These are phyloP conservation scores for Tylopilus orsonianus DNA, from an alignment of 1,284 basidiomycete species.

Conservation along the genomic window DNA sequence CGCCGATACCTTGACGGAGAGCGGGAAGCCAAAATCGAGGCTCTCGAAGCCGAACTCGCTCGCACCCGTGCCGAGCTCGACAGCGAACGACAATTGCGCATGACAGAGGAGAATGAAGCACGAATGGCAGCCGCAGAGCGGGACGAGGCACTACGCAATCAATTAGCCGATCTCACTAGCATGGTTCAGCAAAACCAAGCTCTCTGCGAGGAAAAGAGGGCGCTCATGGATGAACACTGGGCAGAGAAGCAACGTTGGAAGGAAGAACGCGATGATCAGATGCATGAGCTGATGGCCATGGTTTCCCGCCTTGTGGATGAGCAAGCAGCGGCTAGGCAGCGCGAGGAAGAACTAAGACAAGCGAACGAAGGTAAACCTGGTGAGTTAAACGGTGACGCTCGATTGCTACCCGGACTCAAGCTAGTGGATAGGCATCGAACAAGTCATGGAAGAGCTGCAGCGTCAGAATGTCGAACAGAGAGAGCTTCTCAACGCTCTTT, in stretches of 20 bases:
- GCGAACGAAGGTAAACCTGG: constrained; percentile 51
- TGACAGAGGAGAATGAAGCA: constrained; percentile 58
- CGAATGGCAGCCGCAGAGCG: constrained; percentile 55
- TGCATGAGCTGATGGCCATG: constrained; percentile 55
- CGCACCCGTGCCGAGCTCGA: constrained; percentile 53
- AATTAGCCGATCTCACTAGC: constrained; percentile 66
- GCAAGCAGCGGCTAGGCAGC: constrained; percentile 47
- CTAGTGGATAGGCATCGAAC: constrained; percentile 44
- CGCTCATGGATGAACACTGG: constrained; percentile 56
- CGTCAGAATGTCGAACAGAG: constrained; percentile 53
- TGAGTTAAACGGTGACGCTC: constrained; percentile 28
- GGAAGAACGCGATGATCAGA: constrained; percentile 52
- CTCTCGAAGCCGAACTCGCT: constrained; percentile 64
- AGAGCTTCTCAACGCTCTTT: constrained; percentile 48
- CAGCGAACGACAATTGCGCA: constrained; percentile 53
- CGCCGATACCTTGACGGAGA: constrained; percentile 48
- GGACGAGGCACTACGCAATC: constrained; percentile 55
- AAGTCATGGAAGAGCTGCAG: constrained; percentile 51
- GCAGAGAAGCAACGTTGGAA: constrained; percentile 55
- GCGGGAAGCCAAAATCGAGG: constrained; percentile 52
- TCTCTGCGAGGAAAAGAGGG: constrained; percentile 53
- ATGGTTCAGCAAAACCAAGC: constrained; percentile 64
- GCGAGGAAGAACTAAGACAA: constrained; percentile 49
- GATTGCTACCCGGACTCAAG: constrained; percentile 7
- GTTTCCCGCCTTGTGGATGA: constrained; percentile 55